Evolutionary conservation across 768 basidiomycete species (phyloP), one percentile per base, ranked within the genome.

Genomic region (Coprinellus micaceus): DNA sequence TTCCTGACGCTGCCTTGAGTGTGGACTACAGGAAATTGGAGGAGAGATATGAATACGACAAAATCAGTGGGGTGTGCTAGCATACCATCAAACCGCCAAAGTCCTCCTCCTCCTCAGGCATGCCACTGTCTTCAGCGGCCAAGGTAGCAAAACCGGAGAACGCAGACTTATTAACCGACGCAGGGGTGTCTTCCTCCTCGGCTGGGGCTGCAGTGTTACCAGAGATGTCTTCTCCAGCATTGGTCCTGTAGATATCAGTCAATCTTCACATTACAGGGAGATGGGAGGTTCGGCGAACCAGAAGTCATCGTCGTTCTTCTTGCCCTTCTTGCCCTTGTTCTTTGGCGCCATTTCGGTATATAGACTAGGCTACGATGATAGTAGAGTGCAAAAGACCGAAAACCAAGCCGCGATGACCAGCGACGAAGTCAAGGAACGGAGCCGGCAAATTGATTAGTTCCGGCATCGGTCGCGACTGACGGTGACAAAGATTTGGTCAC

Each of bases 281-380:
- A 25, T 54, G 33, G 40, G 5, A 13, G 29, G 49, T 52, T 46
- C 37, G 41, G 56, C 74, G 58, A 59, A 91, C 93, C 93, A 96
- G 74, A 81, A 89, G 64, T 92, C 91, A 60, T 95, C 92, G 62
- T 88, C 85, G 43, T 76, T 77, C 64, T 84, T 88, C 75, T 94
- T 94, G 28, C 80, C 84, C 66, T 94, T 95, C 77, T 95, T 96
- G 61, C 88, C 93, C 67, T 92, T 92, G 67, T 77, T 80, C 69
- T 82, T 83, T 28, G 80, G 81, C 44, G 81, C 63, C 81, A 83
- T 83, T 43, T 26, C 6, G 15, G 46, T 60, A 54, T n/a, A 58
- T 49, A 48, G 39, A 49, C 52, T 47, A 43, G 46, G 53, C 6
- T 43, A 43, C 19, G 7, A 21, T 52, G 58, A 47, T n/a, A 41